Evolutionary conservation across 306 rosid species (phyloP), one percentile per base, ranked within the genome.

Genomic region (Argentina anserina): DNA sequence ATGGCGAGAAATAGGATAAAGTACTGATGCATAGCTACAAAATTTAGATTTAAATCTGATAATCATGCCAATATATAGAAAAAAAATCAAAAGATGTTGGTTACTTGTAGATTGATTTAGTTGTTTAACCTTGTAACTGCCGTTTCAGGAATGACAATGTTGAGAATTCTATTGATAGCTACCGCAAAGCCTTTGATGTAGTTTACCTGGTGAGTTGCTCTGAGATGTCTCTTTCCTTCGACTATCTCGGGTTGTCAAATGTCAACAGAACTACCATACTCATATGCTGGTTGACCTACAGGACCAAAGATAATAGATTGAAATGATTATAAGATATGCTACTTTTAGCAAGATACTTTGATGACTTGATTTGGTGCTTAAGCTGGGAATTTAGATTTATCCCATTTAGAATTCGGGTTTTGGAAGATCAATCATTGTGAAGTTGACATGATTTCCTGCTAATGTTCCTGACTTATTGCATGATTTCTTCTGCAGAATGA

Each of bases 401-500:
- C 10, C 10, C 53, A 7, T 69, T 33, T 5, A 33, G 36, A 33
- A 33, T 33, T 33, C 36, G 3, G 36, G 36, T 33, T 33, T 25
- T 39, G 69, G 26, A 65, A 13, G 50, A 65, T 65, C 12, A 10
- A 67, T 25, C 8, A 8, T 53, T 23, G 3, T 31, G 42, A 23
- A 28, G 79, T 20, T 45, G 34, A 64, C 20, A 25, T 18, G 63
- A 3, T 23, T 65, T 14, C 37, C 9, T 15, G 65, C 31, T 28
- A 7, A 7, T 53, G 3, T 49, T 58, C 28, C 31, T 17, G 56
- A 26, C 69, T 39, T 40, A 43, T 60, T 60, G 68, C 29, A 33
- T 84, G 49, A 12, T 78, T 83, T n/a, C n/a, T 68, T 61, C 31
- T 91, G 92, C 97, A 94, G 98, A 86, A 91, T 81, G 98, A 94